A percentile compares a stretch with the other conserved stretches of the same genome.
These are phyloP conservation scores for Aspergillus pseudoglaucus DNA, from an alignment of 2,329 filamentous ascomycete species.

Conservation along the genomic window DNA sequence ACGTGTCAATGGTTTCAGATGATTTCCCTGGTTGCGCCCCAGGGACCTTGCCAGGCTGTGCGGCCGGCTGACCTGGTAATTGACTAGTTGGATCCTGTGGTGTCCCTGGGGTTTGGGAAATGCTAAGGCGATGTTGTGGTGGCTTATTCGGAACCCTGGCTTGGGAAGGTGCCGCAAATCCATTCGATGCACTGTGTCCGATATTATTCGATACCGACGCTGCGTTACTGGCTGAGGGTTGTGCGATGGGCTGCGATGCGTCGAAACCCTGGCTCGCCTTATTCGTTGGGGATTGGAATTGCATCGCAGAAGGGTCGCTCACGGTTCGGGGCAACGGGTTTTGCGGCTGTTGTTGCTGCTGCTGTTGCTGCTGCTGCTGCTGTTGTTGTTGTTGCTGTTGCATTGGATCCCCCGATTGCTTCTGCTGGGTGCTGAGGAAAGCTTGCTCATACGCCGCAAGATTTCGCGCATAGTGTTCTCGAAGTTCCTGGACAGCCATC, in stretches of 20 bases:
- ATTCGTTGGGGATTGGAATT: slow-evolving; percentile 39
- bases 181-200: slow-evolving; percentile 31
- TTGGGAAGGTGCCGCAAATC: slow-evolving; percentile 33
- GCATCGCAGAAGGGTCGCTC: slow-evolving; percentile 33
- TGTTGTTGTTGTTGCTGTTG: slow-evolving; percentile 39
- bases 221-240: slow-evolving; percentile 26
- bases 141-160: slow-evolving; percentile 28
- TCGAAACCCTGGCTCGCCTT: slow-evolving; percentile 48
- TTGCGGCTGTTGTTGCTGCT: slow-evolving; percentile 17
- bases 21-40: slow-evolving; percentile 22
- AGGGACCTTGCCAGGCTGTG: slow-evolving; percentile 21
- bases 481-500: slow-evolving; percentile 61
- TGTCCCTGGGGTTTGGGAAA: slow-evolving; percentile 27
- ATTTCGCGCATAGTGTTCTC: slow-evolving; percentile 68
- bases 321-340: slow-evolving; percentile 27
- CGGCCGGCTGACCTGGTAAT: slow-evolving; percentile 22
- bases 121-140: slow-evolving; percentile 20
- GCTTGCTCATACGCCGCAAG: slow-evolving; percentile 66
- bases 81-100: slow-evolving; percentile 23
- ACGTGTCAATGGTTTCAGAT: slow-evolving; percentile 23
- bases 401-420: slow-evolving; percentile 37
- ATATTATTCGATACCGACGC: slow-evolving; percentile 24
- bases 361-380: slow-evolving; percentile 35
- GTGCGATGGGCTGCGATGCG: slow-evolving; percentile 24
- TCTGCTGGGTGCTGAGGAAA: slow-evolving; percentile 40